These are phyloP conservation scores for Podospora tetraspora DNA, from an alignment of 495 filamentous ascomycete genomes.

Conservation along the genomic window DNA sequence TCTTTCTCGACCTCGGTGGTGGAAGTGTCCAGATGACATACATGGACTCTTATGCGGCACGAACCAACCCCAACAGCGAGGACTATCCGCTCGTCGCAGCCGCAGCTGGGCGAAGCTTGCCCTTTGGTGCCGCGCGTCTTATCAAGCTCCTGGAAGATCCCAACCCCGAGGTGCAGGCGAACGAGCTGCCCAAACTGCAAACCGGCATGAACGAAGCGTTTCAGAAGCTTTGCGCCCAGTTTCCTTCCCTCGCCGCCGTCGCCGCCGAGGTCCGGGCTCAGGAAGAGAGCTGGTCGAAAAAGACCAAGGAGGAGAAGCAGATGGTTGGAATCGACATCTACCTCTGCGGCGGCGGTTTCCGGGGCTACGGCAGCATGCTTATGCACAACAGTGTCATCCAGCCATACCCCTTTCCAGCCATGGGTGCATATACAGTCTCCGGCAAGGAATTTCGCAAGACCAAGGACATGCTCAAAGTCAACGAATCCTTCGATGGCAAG, in stretches of 20 bases:
- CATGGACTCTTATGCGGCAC: constrained; percentile 53
- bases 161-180: constrained; percentile 37
- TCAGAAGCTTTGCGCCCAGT: constrained; percentile 51
- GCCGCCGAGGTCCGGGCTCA: constrained; percentile 46
- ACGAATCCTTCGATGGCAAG: constrained; percentile 48
- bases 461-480: constrained; percentile 50
- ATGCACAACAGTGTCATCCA: constrained; percentile 61
- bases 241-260: constrained; percentile 43
- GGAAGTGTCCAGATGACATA: constrained; percentile 90
- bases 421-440: constrained; percentile 71
- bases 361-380: constrained; percentile 83
- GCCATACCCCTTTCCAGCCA: constrained; percentile 78
- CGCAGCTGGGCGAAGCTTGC: constrained; percentile 51
- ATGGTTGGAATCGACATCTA: constrained; percentile 65
- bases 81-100: constrained; percentile 47
- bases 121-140: constrained; percentile 83
- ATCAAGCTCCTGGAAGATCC: constrained; percentile 52
- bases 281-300: constrained; percentile 31
- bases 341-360: constrained; percentile 84
- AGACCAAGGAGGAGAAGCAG: constrained; percentile 30
- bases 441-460: constrained; percentile 59
- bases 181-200: constrained; percentile 54
- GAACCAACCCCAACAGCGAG: constrained; percentile 42
- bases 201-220: constrained; percentile 58
- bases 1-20: constrained; percentile 86